These are phyloP conservation scores for Podospora tetraspora DNA, from an alignment of 495 filamentous ascomycete species.

Conservation along the genomic window DNA sequence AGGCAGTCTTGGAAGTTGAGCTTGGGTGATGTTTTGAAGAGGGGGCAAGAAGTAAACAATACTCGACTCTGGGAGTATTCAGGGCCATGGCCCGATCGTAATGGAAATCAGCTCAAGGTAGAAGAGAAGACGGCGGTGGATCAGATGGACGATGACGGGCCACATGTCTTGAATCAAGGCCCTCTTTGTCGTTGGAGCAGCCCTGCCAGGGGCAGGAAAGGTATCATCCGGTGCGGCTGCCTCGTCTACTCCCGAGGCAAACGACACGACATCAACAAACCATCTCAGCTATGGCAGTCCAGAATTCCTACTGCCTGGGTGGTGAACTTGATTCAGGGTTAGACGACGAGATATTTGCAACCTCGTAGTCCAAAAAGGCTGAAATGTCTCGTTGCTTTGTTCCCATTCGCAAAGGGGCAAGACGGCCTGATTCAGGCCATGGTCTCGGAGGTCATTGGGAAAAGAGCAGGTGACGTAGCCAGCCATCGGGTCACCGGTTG, in stretches of 20 bases:
- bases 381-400: neutral
- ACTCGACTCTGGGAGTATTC: neutral
- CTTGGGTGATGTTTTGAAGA: neutral
- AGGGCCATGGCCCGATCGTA: neutral
- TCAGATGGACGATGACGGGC: neutral
- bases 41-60: neutral
- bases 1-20: neutral
- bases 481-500: neutral
- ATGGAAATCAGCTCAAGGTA: neutral
- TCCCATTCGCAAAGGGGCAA: neutral
- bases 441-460: neutral
- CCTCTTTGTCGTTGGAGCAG: neutral
- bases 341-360: neutral
- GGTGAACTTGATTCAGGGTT: neutral
- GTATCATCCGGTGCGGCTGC: neutral
- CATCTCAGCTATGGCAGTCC: neutral
- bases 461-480: neutral
- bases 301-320: neutral
- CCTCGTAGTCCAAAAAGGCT: neutral
- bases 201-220: neutral
- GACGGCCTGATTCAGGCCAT: neutral
- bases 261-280: neutral
- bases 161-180: neutral
- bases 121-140: neutral
- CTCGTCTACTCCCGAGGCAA: neutral